These are phyloP conservation scores for Backusella macrospora DNA, from an alignment of 192 early-diverging fungal genomes.

Conservation along the genomic window DNA sequence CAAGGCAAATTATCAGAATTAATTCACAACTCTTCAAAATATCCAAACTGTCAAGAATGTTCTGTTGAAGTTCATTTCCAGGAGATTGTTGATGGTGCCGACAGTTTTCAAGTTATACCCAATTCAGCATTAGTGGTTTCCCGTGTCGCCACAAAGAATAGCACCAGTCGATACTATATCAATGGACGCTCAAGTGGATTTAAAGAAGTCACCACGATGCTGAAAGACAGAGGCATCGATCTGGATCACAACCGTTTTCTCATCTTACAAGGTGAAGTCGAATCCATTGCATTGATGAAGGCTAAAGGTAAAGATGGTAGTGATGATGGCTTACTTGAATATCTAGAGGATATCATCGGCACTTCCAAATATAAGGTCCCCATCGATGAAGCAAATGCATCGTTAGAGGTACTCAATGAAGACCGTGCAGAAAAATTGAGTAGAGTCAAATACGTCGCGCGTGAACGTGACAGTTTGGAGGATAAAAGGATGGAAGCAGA, in stretches of 20 bases:
- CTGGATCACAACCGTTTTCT: conserved; percentile 98
- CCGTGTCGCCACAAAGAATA: conserved; percentile 68
- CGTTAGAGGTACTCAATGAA: conserved; percentile 78
- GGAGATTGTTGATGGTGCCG: conserved; percentile 81
- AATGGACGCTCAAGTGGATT: conserved; percentile 70
- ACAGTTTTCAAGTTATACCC: conserved; percentile 62
- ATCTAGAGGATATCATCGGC: conserved; percentile 98
- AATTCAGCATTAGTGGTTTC: conserved; percentile 79
- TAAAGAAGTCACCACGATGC: conserved; percentile 80
- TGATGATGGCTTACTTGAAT: conserved; percentile 96
- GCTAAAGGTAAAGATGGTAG: conserved; percentile 88
- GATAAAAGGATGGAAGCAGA: conserved; percentile 82
- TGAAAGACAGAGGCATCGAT: conserved; percentile 89
- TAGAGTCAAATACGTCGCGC: conserved; percentile 87
- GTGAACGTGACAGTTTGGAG: conserved; percentile 82
- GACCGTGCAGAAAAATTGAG: conserved; percentile 79
- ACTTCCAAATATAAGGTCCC: conserved; percentile 84
- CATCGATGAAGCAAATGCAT: conserved; percentile 72
- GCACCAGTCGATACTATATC: conserved; percentile 78
- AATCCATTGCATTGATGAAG: conserved; percentile 98
- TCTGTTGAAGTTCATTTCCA: conserved; percentile 93
- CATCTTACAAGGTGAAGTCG: conserved; percentile 99
- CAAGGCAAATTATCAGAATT: conserved; percentile 95
- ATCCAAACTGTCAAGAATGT: conserved; percentile 72
- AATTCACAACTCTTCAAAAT: conserved; percentile 89